These are phyloP conservation scores for Taphrina flavorubra DNA, from an alignment of 1,139 yeast genomes.

Conservation along the genomic window DNA sequence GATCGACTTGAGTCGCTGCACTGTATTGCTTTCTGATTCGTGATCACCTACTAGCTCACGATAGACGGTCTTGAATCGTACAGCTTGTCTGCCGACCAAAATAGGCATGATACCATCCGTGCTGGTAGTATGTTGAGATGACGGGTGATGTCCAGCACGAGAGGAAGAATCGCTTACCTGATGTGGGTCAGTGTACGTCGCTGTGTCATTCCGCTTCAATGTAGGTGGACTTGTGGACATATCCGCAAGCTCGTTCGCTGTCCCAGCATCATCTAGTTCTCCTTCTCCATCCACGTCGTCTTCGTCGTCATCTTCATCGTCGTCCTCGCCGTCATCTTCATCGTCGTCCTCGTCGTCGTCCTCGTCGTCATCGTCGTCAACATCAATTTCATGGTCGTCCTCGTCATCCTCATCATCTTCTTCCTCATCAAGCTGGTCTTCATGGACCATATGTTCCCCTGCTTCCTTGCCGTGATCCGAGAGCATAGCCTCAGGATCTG, in stretches of 20 bases:
- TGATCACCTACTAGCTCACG: background rate
- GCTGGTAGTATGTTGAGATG: background rate
- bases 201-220: background rate
- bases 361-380: constrained; percentile 46
- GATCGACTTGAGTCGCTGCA: background rate
- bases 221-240: background rate
- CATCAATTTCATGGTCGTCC: constrained; percentile 23
- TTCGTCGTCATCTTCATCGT: background rate
- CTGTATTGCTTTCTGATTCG: background rate
- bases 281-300: background rate
- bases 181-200: background rate
- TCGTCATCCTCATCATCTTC: constrained; percentile 21
- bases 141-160: background rate
- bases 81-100: constrained; percentile 8
- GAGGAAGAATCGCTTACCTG: background rate
- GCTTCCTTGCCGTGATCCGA: background rate
- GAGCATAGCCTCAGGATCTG: background rate
- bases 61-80: background rate
- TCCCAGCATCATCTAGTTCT: background rate
- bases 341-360: constrained; percentile 49
- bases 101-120: background rate
- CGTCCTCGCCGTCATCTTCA: constrained; percentile 47
- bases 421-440: constrained; percentile 12
- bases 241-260: background rate
- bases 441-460: background rate